Conservation (phyloP, 2,329 filamentous ascomycete species). For the Epichloe elymi region DNA sequence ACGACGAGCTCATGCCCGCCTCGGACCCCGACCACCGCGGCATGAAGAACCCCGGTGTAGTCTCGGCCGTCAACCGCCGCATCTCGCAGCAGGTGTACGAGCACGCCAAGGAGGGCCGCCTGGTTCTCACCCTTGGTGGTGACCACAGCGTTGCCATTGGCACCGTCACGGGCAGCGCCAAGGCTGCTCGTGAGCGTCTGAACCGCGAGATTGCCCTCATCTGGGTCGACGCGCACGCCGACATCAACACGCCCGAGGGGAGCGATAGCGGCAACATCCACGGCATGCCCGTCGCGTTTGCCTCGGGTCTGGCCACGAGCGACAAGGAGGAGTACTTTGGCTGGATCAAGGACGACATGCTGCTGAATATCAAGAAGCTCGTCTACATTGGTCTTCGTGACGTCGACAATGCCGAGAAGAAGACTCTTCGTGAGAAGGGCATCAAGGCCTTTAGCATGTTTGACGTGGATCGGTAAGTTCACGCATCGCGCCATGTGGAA, state of each 20-base stretch:
- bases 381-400: constrained; percentile 95
- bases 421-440: constrained; percentile 71
- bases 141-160: constrained; percentile 97
- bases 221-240: constrained; percentile 96
- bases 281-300: constrained; percentile 91
- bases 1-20: constrained; percentile 58
- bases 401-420: constrained; percentile 89
- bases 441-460: constrained; percentile 99
- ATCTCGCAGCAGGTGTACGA: constrained; percentile 78
- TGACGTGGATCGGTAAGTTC: constrained; percentile 71
- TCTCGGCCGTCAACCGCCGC: constrained; percentile 70
- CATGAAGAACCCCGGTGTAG: constrained; percentile 89
- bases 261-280: constrained; percentile 89
- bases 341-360: constrained; percentile 67
- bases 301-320: constrained; percentile 72
- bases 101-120: constrained; percentile 69
- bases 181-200: constrained; percentile 72
- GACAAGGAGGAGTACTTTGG: constrained; percentile 71
- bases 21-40: constrained; percentile 67
- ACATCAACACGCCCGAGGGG: constrained; percentile 93
- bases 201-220: constrained; percentile 81
- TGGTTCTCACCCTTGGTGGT: constrained; percentile 86
- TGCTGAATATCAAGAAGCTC: constrained; percentile 63
- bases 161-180: constrained; percentile 75
- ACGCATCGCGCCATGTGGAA: not conserved